Evolutionary conservation across 2,329 filamentous ascomycete genomes (phyloP), one percentile per base, ranked within the genome.

Genomic region (Ciborinia camelliae): DNA sequence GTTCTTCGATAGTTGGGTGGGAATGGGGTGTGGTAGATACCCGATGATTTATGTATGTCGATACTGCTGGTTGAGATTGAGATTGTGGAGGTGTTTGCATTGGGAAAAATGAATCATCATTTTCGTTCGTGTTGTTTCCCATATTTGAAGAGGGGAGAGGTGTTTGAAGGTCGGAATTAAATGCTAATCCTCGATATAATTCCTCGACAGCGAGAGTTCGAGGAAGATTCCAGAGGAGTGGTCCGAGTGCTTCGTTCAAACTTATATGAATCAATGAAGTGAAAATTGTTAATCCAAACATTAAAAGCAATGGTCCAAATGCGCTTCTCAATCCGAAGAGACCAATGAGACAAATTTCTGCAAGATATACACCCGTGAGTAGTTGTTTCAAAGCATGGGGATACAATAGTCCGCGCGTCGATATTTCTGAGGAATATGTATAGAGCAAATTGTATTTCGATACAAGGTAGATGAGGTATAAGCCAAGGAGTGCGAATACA

Each of bases 381-480:
- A 86, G 79, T 48, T 90, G 86, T 71, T 87, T 84, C 41, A 90
- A 77, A 9, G 84, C 86, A 39, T 85, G 83, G 3, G 84, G 81
- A 71, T 89, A 89, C 69, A 82, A 78, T n/a, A 85, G 81, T 37
- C 87, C 87, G 72, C 88, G 86, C 23, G 84, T 88, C 71, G 89
- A 86, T 66, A 87, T 83, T 62, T 82, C 78, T 10, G 83, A 79
- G 67, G 86, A 84, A 59, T 82, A 84, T 35, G 88, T 84, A 74
- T 85, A 89, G 20, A 89, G 77, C 54, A 90, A 73, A 74, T 88
- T 87, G 78, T 89, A 89, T 26, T 84, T 81, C 74, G 86, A 89
- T 66, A 84, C 84, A 67, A 85, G 77, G 74, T 89, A 89, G 76
- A 89, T 86, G 28, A 89, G 75, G 62, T 78, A 83, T 7, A 89